These are phyloP conservation scores for Sungouiozyma ichnusensis DNA, from an alignment of 805 yeast genomes.

Conservation along the genomic window DNA sequence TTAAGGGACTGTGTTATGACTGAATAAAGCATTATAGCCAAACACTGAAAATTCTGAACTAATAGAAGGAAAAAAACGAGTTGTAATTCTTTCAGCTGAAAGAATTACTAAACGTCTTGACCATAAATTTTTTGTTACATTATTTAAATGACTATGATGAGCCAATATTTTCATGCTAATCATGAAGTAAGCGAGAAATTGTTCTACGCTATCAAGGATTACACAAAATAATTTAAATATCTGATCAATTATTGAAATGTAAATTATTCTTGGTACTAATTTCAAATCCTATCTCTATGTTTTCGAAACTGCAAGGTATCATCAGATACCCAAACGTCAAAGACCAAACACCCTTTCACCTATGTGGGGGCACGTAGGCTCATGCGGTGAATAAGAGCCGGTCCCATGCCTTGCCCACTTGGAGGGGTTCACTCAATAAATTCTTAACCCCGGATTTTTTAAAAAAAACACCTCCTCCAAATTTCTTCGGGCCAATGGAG, in stretches of 20 bases:
- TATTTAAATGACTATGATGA: background rate
- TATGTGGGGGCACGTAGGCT: too few relatives aligned
- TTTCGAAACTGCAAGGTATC: too few relatives aligned
- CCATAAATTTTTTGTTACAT: too few relatives aligned
- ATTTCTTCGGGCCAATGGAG: background rate
- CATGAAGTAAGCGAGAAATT: conserved; percentile 16
- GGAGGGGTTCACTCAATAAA: too few relatives aligned
- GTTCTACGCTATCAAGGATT: background rate
- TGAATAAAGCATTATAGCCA: conserved; percentile 26
- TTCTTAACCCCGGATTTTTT: background rate
- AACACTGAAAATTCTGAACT: conserved; percentile 32
- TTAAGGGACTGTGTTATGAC: conserved; percentile 17
- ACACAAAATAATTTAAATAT: conserved; percentile 1
- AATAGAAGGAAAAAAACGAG: conserved; percentile 1
- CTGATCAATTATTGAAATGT: conserved; percentile 4
- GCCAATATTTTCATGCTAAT: conserved; percentile 28
- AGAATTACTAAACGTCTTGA: background rate
- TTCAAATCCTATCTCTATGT: too few relatives aligned
- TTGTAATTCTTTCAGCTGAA: background rate
- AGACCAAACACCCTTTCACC: too few relatives aligned
- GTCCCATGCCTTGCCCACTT: too few relatives aligned
- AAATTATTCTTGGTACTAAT: too few relatives aligned
- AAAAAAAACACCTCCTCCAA: too few relatives aligned
- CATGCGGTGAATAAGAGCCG: too few relatives aligned
- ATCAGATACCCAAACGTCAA: too few relatives aligned